These are phyloP conservation scores for Tetrapisispora nanseiensis DNA, from an alignment of 805 yeast genomes.

Conservation along the genomic window DNA sequence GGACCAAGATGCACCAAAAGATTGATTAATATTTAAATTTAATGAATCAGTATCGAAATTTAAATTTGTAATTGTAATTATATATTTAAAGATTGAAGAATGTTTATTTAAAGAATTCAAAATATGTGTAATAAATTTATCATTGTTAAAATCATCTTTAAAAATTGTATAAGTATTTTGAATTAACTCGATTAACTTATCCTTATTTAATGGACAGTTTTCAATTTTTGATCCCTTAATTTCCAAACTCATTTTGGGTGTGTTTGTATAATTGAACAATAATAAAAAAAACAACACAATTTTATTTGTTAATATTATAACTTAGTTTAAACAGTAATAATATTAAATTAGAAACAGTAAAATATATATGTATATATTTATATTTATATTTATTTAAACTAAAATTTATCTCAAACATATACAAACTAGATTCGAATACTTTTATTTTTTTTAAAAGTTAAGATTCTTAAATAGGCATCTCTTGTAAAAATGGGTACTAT, in stretches of 20 bases:
- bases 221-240: conserved; percentile 11
- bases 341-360: too few species aligned
- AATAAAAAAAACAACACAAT: too few species aligned
- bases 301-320: too few species aligned
- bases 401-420: too few species aligned
- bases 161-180: conserved; percentile 6
- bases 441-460: too few species aligned
- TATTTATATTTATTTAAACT: too few species aligned
- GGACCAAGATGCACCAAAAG: conserved; percentile 52
- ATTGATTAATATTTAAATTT: conserved; percentile 22
- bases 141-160: conserved; percentile 3
- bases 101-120: conserved; percentile 32
- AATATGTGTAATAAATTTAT: conserved; percentile 26
- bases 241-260: conserved; percentile 10
- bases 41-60: conserved; percentile 10
- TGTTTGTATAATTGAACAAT: too few species aligned
- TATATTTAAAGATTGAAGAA: conserved; percentile 49
- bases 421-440: too few species aligned
- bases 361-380: too few species aligned
- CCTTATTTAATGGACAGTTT: conserved; percentile 15
- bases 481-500: too few species aligned
- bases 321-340: too few species aligned
- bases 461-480: too few species aligned
- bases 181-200: conserved; percentile 13
- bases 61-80: conserved; percentile 37